phyloP scores from a whole-genome alignment of 2,329 filamentous ascomycete genomes.

The Cyclaneusma minus region DNA sequence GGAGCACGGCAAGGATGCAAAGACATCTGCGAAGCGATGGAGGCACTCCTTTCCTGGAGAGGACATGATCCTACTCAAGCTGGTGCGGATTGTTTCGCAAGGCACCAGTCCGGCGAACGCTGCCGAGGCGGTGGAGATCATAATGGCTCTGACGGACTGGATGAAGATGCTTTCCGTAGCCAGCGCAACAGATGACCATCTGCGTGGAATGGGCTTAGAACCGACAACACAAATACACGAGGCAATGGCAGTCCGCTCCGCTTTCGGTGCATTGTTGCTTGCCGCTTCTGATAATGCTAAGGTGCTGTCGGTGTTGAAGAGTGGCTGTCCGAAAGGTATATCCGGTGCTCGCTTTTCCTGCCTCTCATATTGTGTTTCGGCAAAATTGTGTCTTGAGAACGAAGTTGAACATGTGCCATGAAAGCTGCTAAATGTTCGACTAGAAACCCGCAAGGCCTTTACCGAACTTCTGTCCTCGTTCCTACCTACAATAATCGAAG shows the following conservation, averaged over 20 bases:
- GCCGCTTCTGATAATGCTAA: conserved; percentile 43
- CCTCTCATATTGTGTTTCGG: conserved; percentile 15
- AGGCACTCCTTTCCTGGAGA: conserved; percentile 34
- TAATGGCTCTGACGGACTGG: conserved; percentile 37
- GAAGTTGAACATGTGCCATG: too few species aligned
- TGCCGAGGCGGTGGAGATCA: conserved; percentile 33
- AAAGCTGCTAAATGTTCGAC: neutral
- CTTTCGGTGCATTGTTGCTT: conserved; percentile 47
- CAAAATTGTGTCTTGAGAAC: too few species aligned
- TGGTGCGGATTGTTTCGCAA: conserved; percentile 21
- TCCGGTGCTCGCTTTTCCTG: conserved; percentile 2
- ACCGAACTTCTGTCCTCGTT: conserved; percentile 36
- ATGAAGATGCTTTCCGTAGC: conserved; percentile 40
- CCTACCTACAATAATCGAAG: conserved; percentile 39
- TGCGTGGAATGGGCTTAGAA: conserved; percentile 23
- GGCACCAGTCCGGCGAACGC: conserved; percentile 30
- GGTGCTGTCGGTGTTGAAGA: conserved; percentile 36
- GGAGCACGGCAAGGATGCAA: conserved; percentile 4
- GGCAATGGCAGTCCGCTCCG: conserved; percentile 46
- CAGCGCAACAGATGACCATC: conserved; percentile 30
- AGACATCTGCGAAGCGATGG: conserved; percentile 25
- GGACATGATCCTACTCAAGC: conserved; percentile 17
- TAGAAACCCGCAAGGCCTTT: conserved; percentile 31
- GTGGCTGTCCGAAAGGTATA: conserved; percentile 36
- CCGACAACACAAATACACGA: conserved; percentile 30